These are phyloP conservation scores for Cyathus striatus DNA, from an alignment of 768 basidiomycete species.

Conservation along the genomic window DNA sequence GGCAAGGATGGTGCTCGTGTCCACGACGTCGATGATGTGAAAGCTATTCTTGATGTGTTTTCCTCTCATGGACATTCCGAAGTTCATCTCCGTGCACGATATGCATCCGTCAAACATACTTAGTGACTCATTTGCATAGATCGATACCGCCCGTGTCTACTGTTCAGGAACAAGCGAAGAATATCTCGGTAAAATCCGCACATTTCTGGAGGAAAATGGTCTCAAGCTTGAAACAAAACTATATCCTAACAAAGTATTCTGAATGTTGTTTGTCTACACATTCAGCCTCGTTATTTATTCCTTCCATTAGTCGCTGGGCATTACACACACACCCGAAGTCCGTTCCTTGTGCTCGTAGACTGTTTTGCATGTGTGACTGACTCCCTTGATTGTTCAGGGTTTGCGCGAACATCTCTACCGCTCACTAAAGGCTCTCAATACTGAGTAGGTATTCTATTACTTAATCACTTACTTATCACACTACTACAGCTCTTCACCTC, in stretches of 20 bases:
- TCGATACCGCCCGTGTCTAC: constrained; percentile 51
- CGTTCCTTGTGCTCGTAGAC: neutral
- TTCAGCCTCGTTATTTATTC: neutral
- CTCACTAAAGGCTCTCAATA: constrained; percentile 41
- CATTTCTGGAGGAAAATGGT: constrained; percentile 29
- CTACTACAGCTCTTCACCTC: constrained; percentile 10
- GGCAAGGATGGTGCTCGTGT: constrained; percentile 47
- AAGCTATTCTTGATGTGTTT: constrained; percentile 50
- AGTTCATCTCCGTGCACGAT: constrained; percentile 25
- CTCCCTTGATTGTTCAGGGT: no score
- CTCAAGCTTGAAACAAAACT: constrained; percentile 59
- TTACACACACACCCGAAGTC: constrained; percentile 27
- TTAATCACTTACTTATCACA: no score
- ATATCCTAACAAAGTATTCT: constrained; percentile 31
- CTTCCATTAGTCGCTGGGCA: constrained; percentile 1
- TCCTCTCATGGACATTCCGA: constrained; percentile 49
- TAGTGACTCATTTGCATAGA: constrained; percentile 22
- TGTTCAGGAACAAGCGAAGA: constrained; percentile 51
- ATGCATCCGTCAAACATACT: neutral
- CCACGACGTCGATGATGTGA: constrained; percentile 40
- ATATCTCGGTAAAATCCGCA: constrained; percentile 39
- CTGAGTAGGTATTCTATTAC: constrained; percentile 31
- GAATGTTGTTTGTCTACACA: neutral
- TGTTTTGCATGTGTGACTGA: no score
- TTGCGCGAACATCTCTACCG: constrained; percentile 39